Percentiles rank a stretch among this genome's conserved stretches.
Conservation (phyloP, 139 green algal species). For the Chlamydomonas sphaeroides region DNA sequence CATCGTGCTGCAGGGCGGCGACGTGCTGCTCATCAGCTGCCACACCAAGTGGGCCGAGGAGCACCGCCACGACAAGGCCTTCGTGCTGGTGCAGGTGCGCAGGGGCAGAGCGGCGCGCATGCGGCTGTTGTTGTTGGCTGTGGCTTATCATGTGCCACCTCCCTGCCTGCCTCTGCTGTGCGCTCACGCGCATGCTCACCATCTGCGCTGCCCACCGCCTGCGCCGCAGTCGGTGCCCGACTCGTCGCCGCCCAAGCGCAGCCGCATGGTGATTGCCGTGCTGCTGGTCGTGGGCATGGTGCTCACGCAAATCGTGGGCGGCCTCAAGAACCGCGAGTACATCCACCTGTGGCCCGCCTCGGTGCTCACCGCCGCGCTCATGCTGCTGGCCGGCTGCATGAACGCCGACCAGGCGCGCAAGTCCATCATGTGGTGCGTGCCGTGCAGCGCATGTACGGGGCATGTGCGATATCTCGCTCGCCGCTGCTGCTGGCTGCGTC, state of each 20-base stretch:
- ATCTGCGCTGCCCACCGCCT: no score
- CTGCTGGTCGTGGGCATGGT: conserved; percentile 59
- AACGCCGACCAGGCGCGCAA: conserved; percentile 42
- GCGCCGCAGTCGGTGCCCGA: conserved; percentile 5
- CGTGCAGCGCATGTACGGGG: no score
- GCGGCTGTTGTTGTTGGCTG: no score
- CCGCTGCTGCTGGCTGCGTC: no score
- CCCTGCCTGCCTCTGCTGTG: no score
- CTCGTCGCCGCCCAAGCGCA: conserved; percentile 24
- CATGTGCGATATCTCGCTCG: no score
- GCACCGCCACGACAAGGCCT: neutral
- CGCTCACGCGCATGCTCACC: no score
- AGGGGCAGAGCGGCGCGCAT: no score
- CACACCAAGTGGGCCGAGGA: neutral
- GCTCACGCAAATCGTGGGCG: conserved; percentile 38
- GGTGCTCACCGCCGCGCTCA: conserved; percentile 45
- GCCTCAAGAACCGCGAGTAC: conserved; percentile 24
- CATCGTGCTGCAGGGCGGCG: conserved; percentile 68
- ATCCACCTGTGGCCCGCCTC: conserved; percentile 46
- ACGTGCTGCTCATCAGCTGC: conserved; percentile 69
- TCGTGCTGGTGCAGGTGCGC: neutral
- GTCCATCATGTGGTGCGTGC: conserved; percentile 60
- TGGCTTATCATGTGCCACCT: no score
- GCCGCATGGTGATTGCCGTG: conserved; percentile 50
- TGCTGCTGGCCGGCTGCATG: conserved; percentile 39